Evolutionary conservation across 441 rosid genomes (phyloP).

Genomic region (Cnidoscolus chayamansa): DNA sequence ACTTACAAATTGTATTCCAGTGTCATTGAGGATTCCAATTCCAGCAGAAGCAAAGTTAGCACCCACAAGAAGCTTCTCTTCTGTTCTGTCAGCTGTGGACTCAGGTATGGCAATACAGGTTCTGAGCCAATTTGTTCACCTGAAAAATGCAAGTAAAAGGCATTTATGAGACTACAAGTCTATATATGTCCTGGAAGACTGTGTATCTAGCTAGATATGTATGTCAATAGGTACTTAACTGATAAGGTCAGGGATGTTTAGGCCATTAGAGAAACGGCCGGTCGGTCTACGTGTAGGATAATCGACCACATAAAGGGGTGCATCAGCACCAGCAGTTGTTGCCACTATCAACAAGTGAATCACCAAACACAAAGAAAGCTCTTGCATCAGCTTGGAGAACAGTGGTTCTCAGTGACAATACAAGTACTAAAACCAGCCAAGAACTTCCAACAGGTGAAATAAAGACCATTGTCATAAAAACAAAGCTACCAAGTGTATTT

Average conservation of each 20-base stretch:
- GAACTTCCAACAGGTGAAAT: background rate
- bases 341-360: constrained; percentile 43
- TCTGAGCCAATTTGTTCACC: constrained; percentile 25
- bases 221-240: constrained; percentile 7
- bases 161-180: too few relatives aligned
- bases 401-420: background rate
- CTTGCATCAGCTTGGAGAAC: constrained; percentile 11
- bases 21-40: constrained; percentile 45
- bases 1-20: constrained; percentile 45
- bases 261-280: constrained; percentile 37
- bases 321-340: constrained; percentile 48
- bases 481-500: too few relatives aligned
- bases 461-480: background rate
- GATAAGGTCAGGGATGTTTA: constrained; percentile 38
- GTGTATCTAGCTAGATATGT: too few relatives aligned
- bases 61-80: constrained; percentile 30
- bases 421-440: background rate
- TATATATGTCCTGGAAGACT: too few relatives aligned
- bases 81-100: constrained; percentile 28
- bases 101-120: constrained; percentile 36
- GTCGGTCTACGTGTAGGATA: constrained; percentile 31
- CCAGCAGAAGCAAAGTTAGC: constrained; percentile 21
- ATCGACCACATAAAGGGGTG: constrained; percentile 37
- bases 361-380: constrained; percentile 38
- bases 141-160: background rate